Percentiles rank a stretch among this genome's conserved stretches.
phyloP scores from a whole-genome alignment of 495 filamentous ascomycete species.

The Aspergillus affinis region DNA sequence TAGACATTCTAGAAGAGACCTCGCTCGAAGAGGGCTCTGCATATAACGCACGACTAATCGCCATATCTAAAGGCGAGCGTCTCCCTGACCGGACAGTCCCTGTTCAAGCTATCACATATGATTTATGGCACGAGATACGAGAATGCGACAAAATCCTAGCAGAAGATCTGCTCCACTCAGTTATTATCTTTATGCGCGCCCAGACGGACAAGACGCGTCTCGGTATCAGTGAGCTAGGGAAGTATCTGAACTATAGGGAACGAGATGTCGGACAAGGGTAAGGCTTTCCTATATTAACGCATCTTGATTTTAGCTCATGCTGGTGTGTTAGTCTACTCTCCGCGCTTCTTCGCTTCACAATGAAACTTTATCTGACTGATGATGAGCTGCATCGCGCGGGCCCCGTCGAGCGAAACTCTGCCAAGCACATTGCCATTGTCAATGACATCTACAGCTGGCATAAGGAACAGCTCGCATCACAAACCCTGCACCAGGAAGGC shows the following conservation, averaged over 20 bases:
- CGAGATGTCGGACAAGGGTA: conserved; percentile 34
- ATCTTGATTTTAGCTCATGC: too few species aligned
- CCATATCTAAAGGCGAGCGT: conserved; percentile 25
- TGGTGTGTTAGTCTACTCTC: conserved; percentile 24
- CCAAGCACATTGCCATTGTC: conserved; percentile 37
- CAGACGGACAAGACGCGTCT: conserved; percentile 27
- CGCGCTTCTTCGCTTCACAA: conserved; percentile 39
- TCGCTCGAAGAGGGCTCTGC: conserved; percentile 34
- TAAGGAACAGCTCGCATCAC: conserved; percentile 32
- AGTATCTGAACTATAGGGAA: conserved; percentile 34
- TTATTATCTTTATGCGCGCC: conserved; percentile 35
- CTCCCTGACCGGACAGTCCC: conserved; percentile 33
- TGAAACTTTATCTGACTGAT: conserved; percentile 27
- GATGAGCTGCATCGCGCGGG: conserved; percentile 19
- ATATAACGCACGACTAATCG: conserved; percentile 38
- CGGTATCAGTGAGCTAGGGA: conserved; percentile 19
- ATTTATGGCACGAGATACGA: conserved; percentile 40
- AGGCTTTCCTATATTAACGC: too few species aligned
- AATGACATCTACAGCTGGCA: conserved; percentile 45
- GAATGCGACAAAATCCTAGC: conserved; percentile 28
- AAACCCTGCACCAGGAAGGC: conserved; percentile 28
- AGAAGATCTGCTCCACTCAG: conserved; percentile 32
- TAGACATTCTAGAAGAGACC: conserved; percentile 41
- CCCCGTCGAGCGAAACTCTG: conserved; percentile 28
- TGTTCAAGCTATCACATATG: conserved; percentile 36